phyloP scores from a whole-genome alignment of 202 grass and related monocot genomes.

The Elaeis oleifera region DNA sequence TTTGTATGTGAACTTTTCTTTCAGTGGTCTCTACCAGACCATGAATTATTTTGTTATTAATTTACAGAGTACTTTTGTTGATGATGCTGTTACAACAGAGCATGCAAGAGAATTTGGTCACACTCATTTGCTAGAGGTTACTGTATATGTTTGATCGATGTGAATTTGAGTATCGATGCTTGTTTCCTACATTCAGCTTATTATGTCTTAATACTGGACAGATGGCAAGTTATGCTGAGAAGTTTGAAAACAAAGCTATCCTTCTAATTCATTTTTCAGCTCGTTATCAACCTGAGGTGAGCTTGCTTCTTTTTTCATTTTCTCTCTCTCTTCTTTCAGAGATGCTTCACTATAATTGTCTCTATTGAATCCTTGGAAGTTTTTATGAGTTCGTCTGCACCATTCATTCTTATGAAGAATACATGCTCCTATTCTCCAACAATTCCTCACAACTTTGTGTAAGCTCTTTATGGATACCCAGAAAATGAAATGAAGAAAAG shows the following conservation, averaged over 20 bases:
- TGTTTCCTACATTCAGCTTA: no score
- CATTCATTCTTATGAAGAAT: no score
- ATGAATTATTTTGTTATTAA: not conserved
- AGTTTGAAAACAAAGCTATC: conserved; percentile 73
- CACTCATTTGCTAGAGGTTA: conserved; percentile 77
- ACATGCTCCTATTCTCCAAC: no score
- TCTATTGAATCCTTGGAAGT: no score
- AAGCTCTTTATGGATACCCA: no score
- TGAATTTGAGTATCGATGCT: not conserved
- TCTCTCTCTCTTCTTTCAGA: not conserved
- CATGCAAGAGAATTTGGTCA: conserved; percentile 88
- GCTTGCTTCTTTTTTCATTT: conserved; percentile 10
- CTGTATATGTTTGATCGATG: conserved; percentile 4
- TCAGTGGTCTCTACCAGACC: no score
- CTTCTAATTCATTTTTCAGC: conserved; percentile 94
- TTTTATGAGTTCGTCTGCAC: no score
- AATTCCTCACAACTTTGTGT: no score
- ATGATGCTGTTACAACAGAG: conserved; percentile 45
- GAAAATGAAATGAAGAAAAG: no score
- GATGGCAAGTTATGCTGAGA: conserved; percentile 53
- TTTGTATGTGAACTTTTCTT: no score
- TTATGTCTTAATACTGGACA: conserved; percentile 16
- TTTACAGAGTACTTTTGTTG: conserved; percentile 56
- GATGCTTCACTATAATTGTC: not conserved
- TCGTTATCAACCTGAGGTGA: conserved; percentile 71